Base-by-base conservation (phyloP, 1,284 basidiomycete species). In the Sanghuangporus baumii region DNA sequence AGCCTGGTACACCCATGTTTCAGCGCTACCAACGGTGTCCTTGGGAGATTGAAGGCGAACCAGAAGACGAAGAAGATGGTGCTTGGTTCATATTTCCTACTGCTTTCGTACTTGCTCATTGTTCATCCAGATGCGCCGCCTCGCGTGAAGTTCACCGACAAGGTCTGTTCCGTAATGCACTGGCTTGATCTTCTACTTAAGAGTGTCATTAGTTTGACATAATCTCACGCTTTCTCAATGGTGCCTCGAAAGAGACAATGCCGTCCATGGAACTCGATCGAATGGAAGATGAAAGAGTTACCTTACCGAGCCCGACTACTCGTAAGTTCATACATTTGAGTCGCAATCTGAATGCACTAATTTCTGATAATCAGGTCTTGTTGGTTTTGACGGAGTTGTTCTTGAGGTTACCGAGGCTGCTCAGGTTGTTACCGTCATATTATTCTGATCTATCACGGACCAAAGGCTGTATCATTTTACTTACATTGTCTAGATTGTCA, bases 21-120 rank as follows among this genome's bases (percentile, higher is more conserved):
- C 93, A 95, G 71, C 81, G 88, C 20, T 93, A 94, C 70, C 91
- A 94, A 69, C 86, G 93, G 18, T 95, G 93, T 74, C 89, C 88
- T 41, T 96, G 93, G 93, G 84, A 88, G 68, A 82, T 96, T 37
- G 84, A 88, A 71, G 86, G 84, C 8, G 78, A 74, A 61, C 84
- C 86, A 34, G 88, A 90, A 74, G 89, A 92, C 63, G 86, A 90
- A 61, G 86, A 90, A 75, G 87, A 89, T 71, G 87, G 87, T 87
- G 63, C 43, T 46, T 61, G 41, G 54, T 9, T 43, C 6, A 37
- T 14, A 55, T 36, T 40, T 66, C 60, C 60, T 20, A 50, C 12
- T 6, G 38, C 63, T 55, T 14, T 55, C 34, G 52, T 36, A 66
- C 6, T 67, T 57, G 59, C 47, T 61, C 61, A 59, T 50, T 47